These are phyloP conservation scores for Puccinia horiana DNA, from an alignment of 1,284 basidiomycete species.

Conservation along the genomic window DNA sequence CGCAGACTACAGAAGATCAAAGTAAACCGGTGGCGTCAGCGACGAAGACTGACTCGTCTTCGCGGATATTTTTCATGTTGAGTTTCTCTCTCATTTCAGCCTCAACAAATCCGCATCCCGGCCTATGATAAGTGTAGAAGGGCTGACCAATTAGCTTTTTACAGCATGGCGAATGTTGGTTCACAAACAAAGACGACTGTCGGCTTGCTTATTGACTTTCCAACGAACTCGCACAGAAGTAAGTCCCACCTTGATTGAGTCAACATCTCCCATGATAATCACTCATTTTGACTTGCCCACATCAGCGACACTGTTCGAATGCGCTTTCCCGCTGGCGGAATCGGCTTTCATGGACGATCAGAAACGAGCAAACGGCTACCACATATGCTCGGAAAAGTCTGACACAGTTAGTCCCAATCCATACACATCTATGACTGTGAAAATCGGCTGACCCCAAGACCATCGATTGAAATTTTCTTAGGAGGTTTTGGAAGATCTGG, in stretches of 20 bases:
- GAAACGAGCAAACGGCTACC: background rate
- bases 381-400: background rate
- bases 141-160: too few relatives aligned
- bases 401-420: background rate
- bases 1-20: slow-evolving; percentile 20
- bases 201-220: background rate
- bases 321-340: background rate
- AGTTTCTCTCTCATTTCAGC: background rate
- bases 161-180: slow-evolving; percentile 14
- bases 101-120: background rate
- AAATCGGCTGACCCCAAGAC: background rate
- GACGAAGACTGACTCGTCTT: background rate
- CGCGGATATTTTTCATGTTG: slow-evolving; percentile 4
- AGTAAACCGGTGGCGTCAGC: slow-evolving; percentile 1
- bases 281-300: background rate
- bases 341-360: background rate
- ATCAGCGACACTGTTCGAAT: background rate
- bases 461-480: background rate
- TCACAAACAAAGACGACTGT: background rate
- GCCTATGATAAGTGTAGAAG: background rate
- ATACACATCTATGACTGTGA: background rate
- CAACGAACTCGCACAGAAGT: background rate
- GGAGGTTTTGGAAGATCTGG: slow-evolving; percentile 4
- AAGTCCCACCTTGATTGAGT: background rate
- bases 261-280: background rate